Percentiles rank a stretch among this genome's conserved stretches.
These are phyloP conservation scores for Dillenia suffruticosa DNA, from an alignment of 164 flowering plant species.

Conservation along the genomic window DNA sequence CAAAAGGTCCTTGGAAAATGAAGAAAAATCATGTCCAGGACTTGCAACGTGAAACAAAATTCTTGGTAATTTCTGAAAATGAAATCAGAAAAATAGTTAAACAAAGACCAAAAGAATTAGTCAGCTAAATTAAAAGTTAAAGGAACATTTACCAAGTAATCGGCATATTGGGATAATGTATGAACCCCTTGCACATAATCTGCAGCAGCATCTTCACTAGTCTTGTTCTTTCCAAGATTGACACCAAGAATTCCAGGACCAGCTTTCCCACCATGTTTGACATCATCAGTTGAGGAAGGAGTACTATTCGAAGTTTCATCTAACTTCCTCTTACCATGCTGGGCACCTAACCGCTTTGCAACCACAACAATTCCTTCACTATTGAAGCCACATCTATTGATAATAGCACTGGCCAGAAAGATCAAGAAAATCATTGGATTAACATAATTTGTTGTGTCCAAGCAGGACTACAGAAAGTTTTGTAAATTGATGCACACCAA, in stretches of 20 bases:
- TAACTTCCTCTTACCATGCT: conserved; percentile 95
- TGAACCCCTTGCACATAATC: conserved; percentile 99
- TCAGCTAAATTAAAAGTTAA: neutral
- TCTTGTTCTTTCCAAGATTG: conserved; percentile 94
- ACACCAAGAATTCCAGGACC: conserved; percentile 99
- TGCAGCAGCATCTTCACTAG: conserved; percentile 93
- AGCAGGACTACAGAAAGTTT: neutral
- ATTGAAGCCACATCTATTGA: conserved; percentile 91
- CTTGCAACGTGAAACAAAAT: no score
- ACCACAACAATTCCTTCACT: conserved; percentile 95
- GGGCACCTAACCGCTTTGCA: conserved; percentile 91
- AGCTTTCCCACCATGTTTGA: conserved; percentile 86
- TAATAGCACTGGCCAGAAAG: conserved; percentile 70
- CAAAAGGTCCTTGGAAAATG: no score
- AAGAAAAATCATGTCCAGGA: no score
- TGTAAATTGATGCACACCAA: neutral
- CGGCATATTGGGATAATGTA: conserved; percentile 93
- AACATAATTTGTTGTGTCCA: neutral
- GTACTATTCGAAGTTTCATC: conserved; percentile 70
- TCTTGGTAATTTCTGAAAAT: no score
- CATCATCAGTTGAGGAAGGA: conserved; percentile 47
- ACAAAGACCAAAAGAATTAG: neutral
- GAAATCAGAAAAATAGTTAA: neutral
- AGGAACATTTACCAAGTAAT: conserved; percentile 73
- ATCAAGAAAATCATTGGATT: conserved; percentile 9